Conservation (phyloP, 495 filamentous ascomycete species). For the Xylaria bambusicola region DNA sequence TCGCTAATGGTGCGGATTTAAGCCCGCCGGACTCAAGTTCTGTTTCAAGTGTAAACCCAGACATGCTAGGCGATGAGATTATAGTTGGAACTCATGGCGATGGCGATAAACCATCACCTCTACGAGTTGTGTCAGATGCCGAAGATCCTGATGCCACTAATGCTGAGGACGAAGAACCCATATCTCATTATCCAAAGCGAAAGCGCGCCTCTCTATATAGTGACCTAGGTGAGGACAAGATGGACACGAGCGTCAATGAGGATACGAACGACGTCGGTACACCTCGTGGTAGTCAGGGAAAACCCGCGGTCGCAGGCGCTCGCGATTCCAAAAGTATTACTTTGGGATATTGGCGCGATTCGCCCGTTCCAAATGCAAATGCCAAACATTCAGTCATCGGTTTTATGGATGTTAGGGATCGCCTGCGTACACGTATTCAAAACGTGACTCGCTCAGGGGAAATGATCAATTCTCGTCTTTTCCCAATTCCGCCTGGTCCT, state of each 20-base stretch:
- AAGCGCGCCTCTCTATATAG: constrained; percentile 49
- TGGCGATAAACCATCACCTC: constrained; percentile 30
- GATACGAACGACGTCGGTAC: constrained; percentile 27
- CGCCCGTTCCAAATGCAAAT: constrained; percentile 38
- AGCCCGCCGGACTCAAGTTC: constrained; percentile 36
- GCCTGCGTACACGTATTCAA: constrained; percentile 54
- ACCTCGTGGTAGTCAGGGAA: constrained; percentile 22
- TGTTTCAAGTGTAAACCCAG: constrained; percentile 38
- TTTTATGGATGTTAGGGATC: constrained; percentile 56
- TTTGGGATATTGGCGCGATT: constrained; percentile 58
- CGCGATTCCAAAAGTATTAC: constrained; percentile 45
- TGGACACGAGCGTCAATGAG: constrained; percentile 26
- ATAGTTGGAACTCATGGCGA: constrained; percentile 46
- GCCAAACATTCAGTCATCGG: constrained; percentile 55
- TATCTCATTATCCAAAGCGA: constrained; percentile 46
- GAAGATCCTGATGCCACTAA: constrained; percentile 24
- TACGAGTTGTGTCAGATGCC: constrained; percentile 35
- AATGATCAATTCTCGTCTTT: constrained; percentile 38
- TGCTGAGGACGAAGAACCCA: constrained; percentile 26
- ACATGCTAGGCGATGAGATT: constrained; percentile 47
- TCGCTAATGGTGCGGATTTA: constrained; percentile 32
- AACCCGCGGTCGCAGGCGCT: constrained; percentile 36
- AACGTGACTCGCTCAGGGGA: constrained; percentile 39
- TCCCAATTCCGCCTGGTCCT: constrained; percentile 50
- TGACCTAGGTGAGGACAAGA: constrained; percentile 39